These are phyloP conservation scores for Lippia alba DNA, from an alignment of 305 asterid genomes.

Conservation along the genomic window DNA sequence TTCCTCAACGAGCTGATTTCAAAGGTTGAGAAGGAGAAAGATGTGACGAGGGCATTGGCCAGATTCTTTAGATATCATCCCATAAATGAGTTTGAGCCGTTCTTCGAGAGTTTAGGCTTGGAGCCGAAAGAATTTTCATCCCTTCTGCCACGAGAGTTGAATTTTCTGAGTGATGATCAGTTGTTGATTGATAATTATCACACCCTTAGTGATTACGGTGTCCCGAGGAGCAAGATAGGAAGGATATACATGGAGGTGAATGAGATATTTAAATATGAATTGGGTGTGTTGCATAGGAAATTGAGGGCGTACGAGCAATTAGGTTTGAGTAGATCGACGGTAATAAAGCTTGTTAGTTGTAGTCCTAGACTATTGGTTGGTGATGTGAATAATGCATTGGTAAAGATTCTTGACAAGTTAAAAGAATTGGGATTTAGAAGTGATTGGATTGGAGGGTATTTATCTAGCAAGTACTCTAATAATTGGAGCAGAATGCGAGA, in stretches of 20 bases:
- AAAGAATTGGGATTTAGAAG: constrained; percentile 52
- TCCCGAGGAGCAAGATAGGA: constrained; percentile 75
- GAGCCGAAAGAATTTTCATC: constrained; percentile 48
- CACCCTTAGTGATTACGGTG: constrained; percentile 69
- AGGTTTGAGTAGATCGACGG: constrained; percentile 64
- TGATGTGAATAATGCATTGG: constrained; percentile 47
- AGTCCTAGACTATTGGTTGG: constrained; percentile 74
- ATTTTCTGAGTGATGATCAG: constrained; percentile 66
- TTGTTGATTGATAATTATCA: constrained; percentile 71
- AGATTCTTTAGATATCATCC: constrained; percentile 76
- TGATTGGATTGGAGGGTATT: constrained; percentile 69
- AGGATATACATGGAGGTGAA: constrained; percentile 70
- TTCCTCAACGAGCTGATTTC: constrained; percentile 56
- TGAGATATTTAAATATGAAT: constrained; percentile 55
- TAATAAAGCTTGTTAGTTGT: constrained; percentile 65
- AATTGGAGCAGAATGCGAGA: constrained; percentile 63
- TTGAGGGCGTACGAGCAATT: constrained; percentile 65
- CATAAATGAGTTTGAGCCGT: constrained; percentile 90
- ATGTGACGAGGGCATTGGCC: constrained; percentile 60
- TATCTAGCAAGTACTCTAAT: constrained; percentile 50
- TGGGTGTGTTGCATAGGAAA: constrained; percentile 53
- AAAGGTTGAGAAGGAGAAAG: constrained; percentile 58
- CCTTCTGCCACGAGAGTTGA: constrained; percentile 65
- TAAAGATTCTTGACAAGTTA: constrained; percentile 55
- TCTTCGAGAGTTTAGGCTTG: constrained; percentile 86